These are phyloP conservation scores for Penicillium palitans DNA, from an alignment of 2,329 filamentous ascomycete species.

Conservation along the genomic window DNA sequence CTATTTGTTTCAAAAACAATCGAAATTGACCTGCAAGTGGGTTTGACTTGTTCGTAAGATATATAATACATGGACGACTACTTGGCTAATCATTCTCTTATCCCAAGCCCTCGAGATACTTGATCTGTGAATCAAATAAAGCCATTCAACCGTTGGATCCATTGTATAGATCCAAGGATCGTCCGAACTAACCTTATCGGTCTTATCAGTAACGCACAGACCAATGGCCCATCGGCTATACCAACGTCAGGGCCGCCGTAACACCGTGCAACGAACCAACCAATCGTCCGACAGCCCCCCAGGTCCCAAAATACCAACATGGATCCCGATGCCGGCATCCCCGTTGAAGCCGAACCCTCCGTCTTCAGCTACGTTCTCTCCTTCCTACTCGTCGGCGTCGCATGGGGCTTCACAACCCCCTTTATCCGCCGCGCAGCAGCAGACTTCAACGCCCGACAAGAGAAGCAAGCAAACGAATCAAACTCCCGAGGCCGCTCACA, in stretches of 20 bases:
- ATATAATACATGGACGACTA: no score
- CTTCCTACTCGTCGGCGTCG: conserved; percentile 86
- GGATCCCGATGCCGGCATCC: conserved; percentile 34
- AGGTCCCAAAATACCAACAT: conserved; percentile 19
- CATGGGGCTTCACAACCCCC: conserved; percentile 89
- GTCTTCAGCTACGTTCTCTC: conserved; percentile 79
- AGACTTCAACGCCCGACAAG: conserved; percentile 64
- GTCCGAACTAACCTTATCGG: conserved; percentile 1
- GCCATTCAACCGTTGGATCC: background rate
- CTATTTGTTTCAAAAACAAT: background rate
- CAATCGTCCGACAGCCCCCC: background rate
- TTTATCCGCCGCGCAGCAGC: conserved; percentile 88
- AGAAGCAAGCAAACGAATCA: conserved; percentile 20
- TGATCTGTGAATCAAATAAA: background rate
- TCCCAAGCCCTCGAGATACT: background rate
- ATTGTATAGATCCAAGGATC: background rate
- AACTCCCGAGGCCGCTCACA: conserved; percentile 8
- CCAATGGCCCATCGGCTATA: background rate
- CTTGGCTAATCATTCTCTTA: background rate
- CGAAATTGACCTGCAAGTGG: background rate
- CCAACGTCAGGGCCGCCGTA: background rate
- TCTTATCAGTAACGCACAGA: conserved; percentile 1
- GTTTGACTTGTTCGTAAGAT: background rate
- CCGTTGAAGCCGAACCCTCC: conserved; percentile 34
- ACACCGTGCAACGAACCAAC: conserved; percentile 3